Percentiles rank a stretch among this genome's conserved stretches.
Conservation (phyloP, 1,284 basidiomycete species). For the Cutaneotrichosporon cyanovorans region DNA sequence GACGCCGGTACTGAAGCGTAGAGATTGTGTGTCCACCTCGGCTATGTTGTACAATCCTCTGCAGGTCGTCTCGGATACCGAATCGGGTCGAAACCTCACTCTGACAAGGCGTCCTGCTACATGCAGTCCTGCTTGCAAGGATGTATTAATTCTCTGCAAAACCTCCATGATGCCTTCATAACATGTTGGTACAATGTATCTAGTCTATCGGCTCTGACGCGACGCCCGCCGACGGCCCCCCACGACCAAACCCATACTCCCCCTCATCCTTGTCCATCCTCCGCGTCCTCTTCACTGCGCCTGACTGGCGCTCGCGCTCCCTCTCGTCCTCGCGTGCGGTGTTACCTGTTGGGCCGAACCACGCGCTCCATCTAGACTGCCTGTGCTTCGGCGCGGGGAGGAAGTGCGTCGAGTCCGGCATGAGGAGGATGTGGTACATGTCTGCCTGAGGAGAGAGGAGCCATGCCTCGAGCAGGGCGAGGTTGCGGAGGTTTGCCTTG, state of each 20-base stretch:
- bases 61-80: too few relatives aligned
- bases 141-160: too few relatives aligned
- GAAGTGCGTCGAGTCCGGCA: constrained; percentile 40
- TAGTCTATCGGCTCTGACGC: too few relatives aligned
- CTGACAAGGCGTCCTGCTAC: too few relatives aligned
- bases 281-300: constrained; percentile 33
- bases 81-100: too few relatives aligned
- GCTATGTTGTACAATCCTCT: too few relatives aligned
- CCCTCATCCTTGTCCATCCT: constrained; percentile 39
- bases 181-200: too few relatives aligned
- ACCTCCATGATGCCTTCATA: too few relatives aligned
- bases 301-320: constrained; percentile 26
- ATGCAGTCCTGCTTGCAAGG: too few relatives aligned
- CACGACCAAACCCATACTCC: constrained; percentile 10
- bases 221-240: too few relatives aligned
- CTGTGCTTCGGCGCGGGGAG: constrained; percentile 27
- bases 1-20: too few relatives aligned
- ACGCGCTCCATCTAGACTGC: constrained; percentile 6
- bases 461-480: constrained; percentile 38
- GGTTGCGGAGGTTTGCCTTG: constrained; percentile 45
- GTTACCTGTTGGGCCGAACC: constrained; percentile 12
- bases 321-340: constrained; percentile 6
- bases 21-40: too few relatives aligned
- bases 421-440: constrained; percentile 42
- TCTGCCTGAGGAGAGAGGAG: constrained; percentile 26